Conservation (phyloP, 192 early-diverging fungal genomes). For the Fimicolochytrium jonesii region DNA sequence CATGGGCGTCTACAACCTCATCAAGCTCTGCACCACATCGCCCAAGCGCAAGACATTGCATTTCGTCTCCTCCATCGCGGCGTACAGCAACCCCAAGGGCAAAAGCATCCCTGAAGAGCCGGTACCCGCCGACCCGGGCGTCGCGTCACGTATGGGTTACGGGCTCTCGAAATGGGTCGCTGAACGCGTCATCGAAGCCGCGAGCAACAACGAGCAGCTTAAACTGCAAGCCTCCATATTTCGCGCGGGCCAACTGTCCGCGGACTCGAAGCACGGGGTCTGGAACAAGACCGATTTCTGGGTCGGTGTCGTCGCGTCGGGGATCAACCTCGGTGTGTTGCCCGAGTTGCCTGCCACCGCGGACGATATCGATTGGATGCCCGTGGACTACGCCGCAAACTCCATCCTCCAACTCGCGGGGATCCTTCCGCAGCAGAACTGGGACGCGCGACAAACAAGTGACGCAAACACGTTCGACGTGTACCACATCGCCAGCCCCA, state of each 20-base stretch:
- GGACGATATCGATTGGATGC: slow-evolving; percentile 5
- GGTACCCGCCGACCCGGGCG: background rate
- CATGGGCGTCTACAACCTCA: slow-evolving; percentile 7
- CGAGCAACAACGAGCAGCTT: background rate
- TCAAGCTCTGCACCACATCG: background rate
- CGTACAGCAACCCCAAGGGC: slow-evolving; percentile 1
- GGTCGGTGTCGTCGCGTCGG: background rate
- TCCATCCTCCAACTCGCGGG: background rate
- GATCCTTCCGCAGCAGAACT: background rate
- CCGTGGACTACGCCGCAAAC: slow-evolving; percentile 6
- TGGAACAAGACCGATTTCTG: slow-evolving; percentile 13
- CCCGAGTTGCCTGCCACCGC: background rate
- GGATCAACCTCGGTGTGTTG: slow-evolving; percentile 1
- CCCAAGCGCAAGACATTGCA: background rate
- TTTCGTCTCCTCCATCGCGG: slow-evolving; percentile 6
- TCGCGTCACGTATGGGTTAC: slow-evolving; percentile 5
- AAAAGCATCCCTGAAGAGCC: background rate
- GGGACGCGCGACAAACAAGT: background rate
- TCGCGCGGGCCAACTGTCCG: slow-evolving; percentile 1
- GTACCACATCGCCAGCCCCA: slow-evolving; percentile 11
- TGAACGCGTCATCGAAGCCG: slow-evolving; percentile 4
- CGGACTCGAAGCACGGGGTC: background rate
- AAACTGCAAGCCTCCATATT: background rate
- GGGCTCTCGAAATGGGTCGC: slow-evolving; percentile 7
- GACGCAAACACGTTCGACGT: background rate